These are phyloP conservation scores for Lasiodiplodia theobromae DNA, from an alignment of 2,329 filamentous ascomycete species.

Conservation along the genomic window DNA sequence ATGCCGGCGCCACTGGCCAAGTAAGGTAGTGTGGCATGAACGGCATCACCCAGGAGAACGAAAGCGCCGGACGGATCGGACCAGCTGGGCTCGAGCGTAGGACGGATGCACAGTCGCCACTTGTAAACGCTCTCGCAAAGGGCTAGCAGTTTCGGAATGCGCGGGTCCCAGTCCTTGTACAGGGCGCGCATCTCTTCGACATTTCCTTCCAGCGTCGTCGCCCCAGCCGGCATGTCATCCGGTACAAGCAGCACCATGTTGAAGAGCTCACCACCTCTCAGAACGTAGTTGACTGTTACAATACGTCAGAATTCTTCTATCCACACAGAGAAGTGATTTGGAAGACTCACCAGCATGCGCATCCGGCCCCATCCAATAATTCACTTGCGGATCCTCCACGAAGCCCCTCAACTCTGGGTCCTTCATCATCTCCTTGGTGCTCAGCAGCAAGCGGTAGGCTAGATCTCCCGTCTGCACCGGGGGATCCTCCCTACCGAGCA, in stretches of 20 bases:
- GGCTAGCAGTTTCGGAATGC: conserved; percentile 59
- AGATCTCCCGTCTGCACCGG: conserved; percentile 60
- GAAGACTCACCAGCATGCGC: conserved; percentile 52
- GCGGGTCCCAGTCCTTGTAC: conserved; percentile 65
- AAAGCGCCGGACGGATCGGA: conserved; percentile 63
- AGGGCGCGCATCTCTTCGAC: conserved; percentile 62
- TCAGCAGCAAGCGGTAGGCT: conserved; percentile 58
- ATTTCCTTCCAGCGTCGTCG: conserved; percentile 57
- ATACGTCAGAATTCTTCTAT: neutral
- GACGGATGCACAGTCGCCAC: conserved; percentile 66
- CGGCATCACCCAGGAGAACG: conserved; percentile 68
- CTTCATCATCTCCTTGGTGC: conserved; percentile 54
- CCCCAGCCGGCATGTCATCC: conserved; percentile 56
- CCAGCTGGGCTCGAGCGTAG: conserved; percentile 62
- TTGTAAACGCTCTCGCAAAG: conserved; percentile 67
- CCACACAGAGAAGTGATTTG: neutral
- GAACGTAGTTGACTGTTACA: conserved; percentile 56
- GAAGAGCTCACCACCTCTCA: conserved; percentile 57
- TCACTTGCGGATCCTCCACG: conserved; percentile 57
- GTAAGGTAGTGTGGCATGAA: conserved; percentile 71
- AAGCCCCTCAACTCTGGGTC: conserved; percentile 56
- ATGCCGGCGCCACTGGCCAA: conserved; percentile 65
- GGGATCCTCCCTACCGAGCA: conserved; percentile 55
- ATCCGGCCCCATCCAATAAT: conserved; percentile 61
- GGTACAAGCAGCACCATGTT: conserved; percentile 61